Conservation (phyloP, 371 early-diverging fungal species). For the Mucor saturninus region DNA sequence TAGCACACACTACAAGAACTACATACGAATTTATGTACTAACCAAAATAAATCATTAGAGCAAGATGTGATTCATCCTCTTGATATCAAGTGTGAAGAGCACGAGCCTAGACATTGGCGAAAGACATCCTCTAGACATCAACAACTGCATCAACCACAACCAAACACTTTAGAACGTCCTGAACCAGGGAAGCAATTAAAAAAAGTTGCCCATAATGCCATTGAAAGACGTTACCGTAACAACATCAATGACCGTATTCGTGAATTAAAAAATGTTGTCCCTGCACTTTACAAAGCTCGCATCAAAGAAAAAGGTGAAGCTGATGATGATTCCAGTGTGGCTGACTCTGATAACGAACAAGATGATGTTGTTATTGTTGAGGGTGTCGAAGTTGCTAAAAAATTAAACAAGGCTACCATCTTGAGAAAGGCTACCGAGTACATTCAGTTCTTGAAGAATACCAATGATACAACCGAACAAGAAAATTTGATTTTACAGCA, state of each 20-base stretch:
- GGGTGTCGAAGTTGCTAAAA: slow-evolving; percentile 68
- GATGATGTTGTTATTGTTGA: slow-evolving; percentile 64
- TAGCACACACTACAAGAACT: not conserved
- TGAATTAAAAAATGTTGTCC: slow-evolving; percentile 81
- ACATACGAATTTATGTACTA: not conserved
- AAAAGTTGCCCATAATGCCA: slow-evolving; percentile 90
- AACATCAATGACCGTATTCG: slow-evolving; percentile 90
- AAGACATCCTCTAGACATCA: slow-evolving; percentile 22
- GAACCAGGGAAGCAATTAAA: slow-evolving; percentile 46
- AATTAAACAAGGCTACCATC: slow-evolving; percentile 88
- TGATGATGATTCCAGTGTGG: slow-evolving; percentile 30
- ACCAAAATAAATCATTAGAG: slow-evolving; percentile 1
- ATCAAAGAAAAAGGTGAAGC: slow-evolving; percentile 41
- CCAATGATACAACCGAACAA: slow-evolving; percentile 50
- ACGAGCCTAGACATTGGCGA: slow-evolving; percentile 23
- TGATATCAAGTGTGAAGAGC: slow-evolving; percentile 5
- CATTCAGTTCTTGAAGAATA: slow-evolving; percentile 70
- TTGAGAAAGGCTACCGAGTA: slow-evolving; percentile 85
- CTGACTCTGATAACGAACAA: slow-evolving; percentile 53
- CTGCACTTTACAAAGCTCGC: slow-evolving; percentile 68
- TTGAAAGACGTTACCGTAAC: slow-evolving; percentile 88
- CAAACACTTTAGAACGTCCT: slow-evolving; percentile 7
- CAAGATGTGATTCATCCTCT: slow-evolving; percentile 8
- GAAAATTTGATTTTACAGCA: slow-evolving; percentile 56
- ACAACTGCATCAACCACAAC: slow-evolving; percentile 16